Conservation (phyloP, 768 basidiomycete species). For the Pleurotus tuber-regium region DNA sequence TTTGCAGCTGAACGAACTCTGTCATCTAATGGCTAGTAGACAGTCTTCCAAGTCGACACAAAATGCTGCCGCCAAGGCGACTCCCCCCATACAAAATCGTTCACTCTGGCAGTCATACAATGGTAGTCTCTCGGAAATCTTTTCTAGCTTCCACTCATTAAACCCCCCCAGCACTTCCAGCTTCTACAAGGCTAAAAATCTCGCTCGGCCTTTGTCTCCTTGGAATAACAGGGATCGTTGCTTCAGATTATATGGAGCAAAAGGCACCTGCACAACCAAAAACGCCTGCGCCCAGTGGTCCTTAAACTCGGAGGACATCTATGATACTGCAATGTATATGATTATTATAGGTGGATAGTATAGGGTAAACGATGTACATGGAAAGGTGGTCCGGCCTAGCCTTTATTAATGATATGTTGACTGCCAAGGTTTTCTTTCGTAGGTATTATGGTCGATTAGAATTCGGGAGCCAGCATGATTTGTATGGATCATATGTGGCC, state of each 20-base stretch:
- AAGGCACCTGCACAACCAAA: constrained; percentile 25
- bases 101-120: constrained; percentile 44
- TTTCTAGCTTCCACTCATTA: background rate
- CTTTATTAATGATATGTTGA: too few relatives aligned
- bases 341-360: constrained; percentile 13
- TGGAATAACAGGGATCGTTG: constrained; percentile 42
- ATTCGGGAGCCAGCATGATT: background rate
- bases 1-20: too few relatives aligned
- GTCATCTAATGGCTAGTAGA: too few relatives aligned
- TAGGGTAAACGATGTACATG: background rate
- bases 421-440: too few relatives aligned
- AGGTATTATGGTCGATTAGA: background rate
- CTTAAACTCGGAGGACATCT: background rate
- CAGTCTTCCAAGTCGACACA: constrained; percentile 8
- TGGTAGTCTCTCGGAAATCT: constrained; percentile 22
- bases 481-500: constrained; percentile 24
- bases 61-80: background rate
- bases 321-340: background rate
- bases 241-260: constrained; percentile 53
- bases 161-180: constrained; percentile 43
- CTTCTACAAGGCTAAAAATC: constrained; percentile 49
- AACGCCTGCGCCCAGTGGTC: background rate
- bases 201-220: constrained; percentile 47
- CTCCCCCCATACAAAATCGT: constrained; percentile 15
- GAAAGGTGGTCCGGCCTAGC: too few relatives aligned